phyloP scores from a whole-genome alignment of 2,329 filamentous ascomycete genomes.

The Verticillium alfalfae region DNA sequence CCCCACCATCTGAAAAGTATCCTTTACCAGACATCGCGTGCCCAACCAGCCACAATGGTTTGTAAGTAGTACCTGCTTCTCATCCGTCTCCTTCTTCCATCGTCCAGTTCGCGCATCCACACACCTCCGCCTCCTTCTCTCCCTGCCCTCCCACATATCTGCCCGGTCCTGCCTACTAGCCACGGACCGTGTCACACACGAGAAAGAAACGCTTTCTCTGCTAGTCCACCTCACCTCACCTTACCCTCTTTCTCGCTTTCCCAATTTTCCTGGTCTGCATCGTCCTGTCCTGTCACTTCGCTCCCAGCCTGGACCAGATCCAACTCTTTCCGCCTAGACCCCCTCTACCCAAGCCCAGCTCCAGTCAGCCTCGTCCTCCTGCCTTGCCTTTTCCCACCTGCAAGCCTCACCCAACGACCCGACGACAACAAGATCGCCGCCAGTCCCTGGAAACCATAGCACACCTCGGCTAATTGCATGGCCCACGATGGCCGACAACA shows the following conservation, averaged over 20 bases:
- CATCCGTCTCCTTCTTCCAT: too few relatives aligned
- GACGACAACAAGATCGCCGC: not conserved
- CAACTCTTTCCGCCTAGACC: not conserved
- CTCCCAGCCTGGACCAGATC: not conserved
- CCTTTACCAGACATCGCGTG: not conserved
- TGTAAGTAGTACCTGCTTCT: conserved; percentile 9
- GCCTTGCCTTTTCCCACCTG: not conserved
- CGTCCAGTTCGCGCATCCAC: too few relatives aligned
- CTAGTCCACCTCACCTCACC: not conserved
- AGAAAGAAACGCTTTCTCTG: not conserved
- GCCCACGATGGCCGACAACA: conserved; percentile 17
- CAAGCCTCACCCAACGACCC: not conserved
- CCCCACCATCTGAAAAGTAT: not conserved
- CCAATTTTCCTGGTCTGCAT: not conserved
- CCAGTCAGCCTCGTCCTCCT: not conserved
- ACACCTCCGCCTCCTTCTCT: too few relatives aligned
- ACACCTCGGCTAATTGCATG: conserved; percentile 21
- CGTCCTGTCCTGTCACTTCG: not conserved
- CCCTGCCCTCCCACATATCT: not conserved
- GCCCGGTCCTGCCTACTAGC: not conserved
- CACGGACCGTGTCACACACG: not conserved
- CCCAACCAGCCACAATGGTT: conserved; percentile 5
- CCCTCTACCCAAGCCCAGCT: not conserved
- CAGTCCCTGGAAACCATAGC: not conserved
- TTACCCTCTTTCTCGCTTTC: not conserved